Evolutionary conservation across 371 early-diverging fungal genomes (phyloP).

Genomic region (Blyttiomyces sp.): DNA sequence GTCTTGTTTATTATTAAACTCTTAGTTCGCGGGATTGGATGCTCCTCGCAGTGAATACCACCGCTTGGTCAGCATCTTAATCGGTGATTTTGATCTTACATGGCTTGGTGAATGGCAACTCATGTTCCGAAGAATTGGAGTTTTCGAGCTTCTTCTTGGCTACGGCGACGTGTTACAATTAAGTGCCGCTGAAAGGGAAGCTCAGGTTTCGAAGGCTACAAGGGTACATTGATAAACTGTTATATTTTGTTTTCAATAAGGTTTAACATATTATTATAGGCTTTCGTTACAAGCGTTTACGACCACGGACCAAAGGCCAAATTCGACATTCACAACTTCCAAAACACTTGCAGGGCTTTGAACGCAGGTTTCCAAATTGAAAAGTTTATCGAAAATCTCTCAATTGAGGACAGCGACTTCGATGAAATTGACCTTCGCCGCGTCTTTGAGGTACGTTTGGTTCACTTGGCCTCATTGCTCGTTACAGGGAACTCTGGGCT

Average conservation of each 20-base stretch:
- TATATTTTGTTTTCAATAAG: not conserved
- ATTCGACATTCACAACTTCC: conserved; percentile 20
- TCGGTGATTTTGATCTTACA: conserved; percentile 8
- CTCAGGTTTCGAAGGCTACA: not conserved
- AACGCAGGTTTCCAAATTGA: conserved; percentile 17
- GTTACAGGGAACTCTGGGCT: not conserved
- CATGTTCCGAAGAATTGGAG: conserved; percentile 9
- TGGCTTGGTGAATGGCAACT: conserved; percentile 2
- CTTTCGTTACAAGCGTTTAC: conserved; percentile 17
- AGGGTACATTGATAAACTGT: not conserved
- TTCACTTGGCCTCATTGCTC: not conserved
- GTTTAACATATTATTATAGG: not conserved
- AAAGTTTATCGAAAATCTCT: conserved; percentile 13
- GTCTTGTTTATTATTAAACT: not conserved
- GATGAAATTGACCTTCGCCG: not conserved
- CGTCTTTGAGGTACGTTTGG: conserved; percentile 1
- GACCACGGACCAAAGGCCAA: conserved; percentile 18
- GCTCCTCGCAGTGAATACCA: not conserved
- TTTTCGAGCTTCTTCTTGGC: conserved; percentile 9
- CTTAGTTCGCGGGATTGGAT: conserved; percentile 13
- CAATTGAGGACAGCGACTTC: not conserved
- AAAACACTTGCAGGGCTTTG: conserved; percentile 9
- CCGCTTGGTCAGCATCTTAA: conserved; percentile 1
- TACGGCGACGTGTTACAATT: no score
- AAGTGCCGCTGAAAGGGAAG: no score